Percentiles rank a stretch among this genome's conserved stretches.
Evolutionary conservation across 768 basidiomycete species (phyloP).

Genomic region (Scleroderma citrinum): DNA sequence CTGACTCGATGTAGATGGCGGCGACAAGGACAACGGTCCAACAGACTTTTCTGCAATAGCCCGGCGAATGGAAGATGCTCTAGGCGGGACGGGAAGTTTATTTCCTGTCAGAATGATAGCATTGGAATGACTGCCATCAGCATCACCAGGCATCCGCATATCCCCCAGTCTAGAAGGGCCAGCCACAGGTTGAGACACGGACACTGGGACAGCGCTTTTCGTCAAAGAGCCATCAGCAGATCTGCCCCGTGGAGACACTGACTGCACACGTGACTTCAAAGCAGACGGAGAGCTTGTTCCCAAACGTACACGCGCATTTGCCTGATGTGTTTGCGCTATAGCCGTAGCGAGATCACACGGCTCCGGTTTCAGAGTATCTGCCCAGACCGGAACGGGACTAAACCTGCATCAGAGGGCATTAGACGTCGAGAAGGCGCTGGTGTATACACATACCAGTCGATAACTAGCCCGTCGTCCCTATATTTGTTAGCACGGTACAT

Average conservation of each 20-base stretch:
- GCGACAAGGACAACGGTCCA: neutral
- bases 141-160: neutral
- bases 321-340: slow-evolving; percentile 19
- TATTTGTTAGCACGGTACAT: neutral
- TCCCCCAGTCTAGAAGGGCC: neutral
- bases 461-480: slow-evolving; percentile 26
- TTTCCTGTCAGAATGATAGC: slow-evolving; percentile 3
- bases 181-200: neutral
- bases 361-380: slow-evolving; percentile 25
- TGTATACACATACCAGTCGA: slow-evolving; percentile 22
- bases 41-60: slow-evolving; percentile 1
- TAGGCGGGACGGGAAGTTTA: slow-evolving; percentile 18
- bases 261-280: neutral
- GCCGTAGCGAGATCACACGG: slow-evolving; percentile 23
- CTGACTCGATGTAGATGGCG: neutral
- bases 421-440: neutral
- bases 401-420: slow-evolving; percentile 14
- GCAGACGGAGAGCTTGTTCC: neutral
- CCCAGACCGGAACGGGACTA: slow-evolving; percentile 26
- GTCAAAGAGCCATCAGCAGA: neutral
- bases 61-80: slow-evolving; percentile 6
- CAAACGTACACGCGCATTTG: slow-evolving; percentile 15
- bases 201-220: neutral
- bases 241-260: neutral
- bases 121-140: neutral